Base-by-base conservation (phyloP, 1,139 yeast genomes). In the Scheffersomyces segobiensis region DNA sequence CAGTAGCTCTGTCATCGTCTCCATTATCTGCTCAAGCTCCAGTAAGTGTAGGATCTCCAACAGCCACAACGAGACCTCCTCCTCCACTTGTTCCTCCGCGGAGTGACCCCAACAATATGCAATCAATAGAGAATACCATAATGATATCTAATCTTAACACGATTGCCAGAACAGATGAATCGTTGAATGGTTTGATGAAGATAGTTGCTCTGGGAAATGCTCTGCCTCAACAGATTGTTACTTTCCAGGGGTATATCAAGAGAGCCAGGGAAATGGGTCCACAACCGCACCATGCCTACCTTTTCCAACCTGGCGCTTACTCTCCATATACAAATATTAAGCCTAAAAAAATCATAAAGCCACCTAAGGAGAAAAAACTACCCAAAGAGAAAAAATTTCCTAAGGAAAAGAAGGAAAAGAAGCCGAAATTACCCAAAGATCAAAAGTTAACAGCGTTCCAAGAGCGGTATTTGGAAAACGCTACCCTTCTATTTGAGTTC, bases 131-230 rank as follows among this genome's bases (percentile, higher is more conserved):
- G 56, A 88, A 89, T 68, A 87, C 88, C 55, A 85, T 89, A 57
- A 91, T 93, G 89, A 91, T 93, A 63, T 85, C 88, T 7, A 91
- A 93, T 67, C 80, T 93, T 64, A 93, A 93, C 65, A 81, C 89
- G 2, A 87, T 93, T 71, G 98, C 98, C 0, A 82, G 90, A 53
- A 80, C 82, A 4, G 96, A 93, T 66, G 80, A 85, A 0, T 81
- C 87, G 7, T 73, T 93, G 55, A 88, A 87, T 64, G 75, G 82
- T 2, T 75, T 93, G 56, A 92, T 93, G 97, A 86, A 87, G 61
- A 82, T 81, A 6, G 97, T 93, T 1, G 97, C 98, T 0, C 83
- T 87, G 60, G 97, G 97, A 2, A 80, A 79, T 42, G 97, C 97
- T 0, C 72, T 87, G 0, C 82, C 85, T 1, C 87, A 82, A 8